Base-by-base conservation (phyloP, 768 basidiomycete genomes). In the Termitomyces sp. region DNA sequence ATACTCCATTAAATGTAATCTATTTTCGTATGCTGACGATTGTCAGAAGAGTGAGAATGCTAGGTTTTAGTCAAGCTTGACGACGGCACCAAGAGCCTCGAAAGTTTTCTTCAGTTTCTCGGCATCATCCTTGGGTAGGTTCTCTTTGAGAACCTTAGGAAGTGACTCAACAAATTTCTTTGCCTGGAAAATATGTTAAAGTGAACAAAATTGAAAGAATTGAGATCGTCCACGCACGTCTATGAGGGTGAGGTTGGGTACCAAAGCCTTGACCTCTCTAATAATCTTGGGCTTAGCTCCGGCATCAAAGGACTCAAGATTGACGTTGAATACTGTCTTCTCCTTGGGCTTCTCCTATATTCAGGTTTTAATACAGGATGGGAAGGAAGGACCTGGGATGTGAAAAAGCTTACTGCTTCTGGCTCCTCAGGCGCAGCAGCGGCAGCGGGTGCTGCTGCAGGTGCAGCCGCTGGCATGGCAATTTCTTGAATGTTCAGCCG, bases 91-190 rank as follows among this genome's bases (percentile, higher is more conserved):
- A 50, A 97, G 83, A 55, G 76, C 86, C 75, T 91, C 87, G 75
- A 99, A 89, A n/a, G 86, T 85, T 72, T 87, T 87, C 76, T 95
- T 84, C 70, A 99, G 78, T 77, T 98, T 98, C 73, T 98, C 97
- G 2, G 96, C 95, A 41, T 99, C 97, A 66, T 99, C 97, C 75
- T 99, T 99, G 24, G 92, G 80, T 59, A 97, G 69, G 72, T 92
- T 92, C 76, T 98, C 97, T 76, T 98, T 99, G 67, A 99, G 78
- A 5, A 88, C 76, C 75, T 98, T 89, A 24, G 97, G 97, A 64
- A 92, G 73, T 18, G 93, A 93, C 75, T 99, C 97, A 47, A 98
- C 97, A 67, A 98, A 96, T 76, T 97, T 99, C 84, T 99, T 99
- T 27, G 97, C 97, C 97, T 99, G 68, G 27, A 63, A 37, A 61